phyloP scores from a whole-genome alignment of 2,329 filamentous ascomycete species.

The Epichloe brachyelytri region DNA sequence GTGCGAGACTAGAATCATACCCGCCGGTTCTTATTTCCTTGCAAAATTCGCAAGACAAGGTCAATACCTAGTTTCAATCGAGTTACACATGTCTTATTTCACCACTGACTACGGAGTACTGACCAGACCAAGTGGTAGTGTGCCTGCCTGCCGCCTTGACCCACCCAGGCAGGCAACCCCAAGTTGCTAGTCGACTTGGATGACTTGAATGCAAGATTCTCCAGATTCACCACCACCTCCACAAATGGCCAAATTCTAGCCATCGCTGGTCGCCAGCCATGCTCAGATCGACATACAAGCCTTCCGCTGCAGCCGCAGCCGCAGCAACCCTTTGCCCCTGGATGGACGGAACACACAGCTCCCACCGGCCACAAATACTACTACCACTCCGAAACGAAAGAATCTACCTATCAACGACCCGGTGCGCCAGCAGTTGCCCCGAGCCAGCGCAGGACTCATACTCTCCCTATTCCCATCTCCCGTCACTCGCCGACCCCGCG shows the following conservation, averaged over 20 bases:
- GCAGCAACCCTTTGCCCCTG: constrained; percentile 51
- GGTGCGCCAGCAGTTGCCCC: constrained; percentile 16
- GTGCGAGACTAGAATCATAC: no score
- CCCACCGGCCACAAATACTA: constrained; percentile 82
- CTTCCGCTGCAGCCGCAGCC: constrained; percentile 26
- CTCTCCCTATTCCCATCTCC: constrained; percentile 16
- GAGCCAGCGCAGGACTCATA: constrained; percentile 18
- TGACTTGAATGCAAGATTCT: background rate
- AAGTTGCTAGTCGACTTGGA: background rate
- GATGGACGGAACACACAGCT: constrained; percentile 90
- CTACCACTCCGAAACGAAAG: constrained; percentile 68
- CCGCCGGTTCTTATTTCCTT: no score
- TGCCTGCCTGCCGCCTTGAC: no score
- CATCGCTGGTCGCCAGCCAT: constrained; percentile 27
- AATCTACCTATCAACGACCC: constrained; percentile 81
- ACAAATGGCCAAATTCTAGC: background rate
- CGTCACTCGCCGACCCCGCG: constrained; percentile 36
- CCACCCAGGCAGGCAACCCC: background rate
- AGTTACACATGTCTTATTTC: no score
- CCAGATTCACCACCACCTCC: background rate
- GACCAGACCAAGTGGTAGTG: no score
- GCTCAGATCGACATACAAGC: constrained; percentile 67
- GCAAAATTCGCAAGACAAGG: no score
- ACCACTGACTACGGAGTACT: no score
- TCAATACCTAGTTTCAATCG: no score